These are phyloP conservation scores for Fusarium sp. DNA, from an alignment of 2,329 filamentous ascomycete species.

Conservation along the genomic window DNA sequence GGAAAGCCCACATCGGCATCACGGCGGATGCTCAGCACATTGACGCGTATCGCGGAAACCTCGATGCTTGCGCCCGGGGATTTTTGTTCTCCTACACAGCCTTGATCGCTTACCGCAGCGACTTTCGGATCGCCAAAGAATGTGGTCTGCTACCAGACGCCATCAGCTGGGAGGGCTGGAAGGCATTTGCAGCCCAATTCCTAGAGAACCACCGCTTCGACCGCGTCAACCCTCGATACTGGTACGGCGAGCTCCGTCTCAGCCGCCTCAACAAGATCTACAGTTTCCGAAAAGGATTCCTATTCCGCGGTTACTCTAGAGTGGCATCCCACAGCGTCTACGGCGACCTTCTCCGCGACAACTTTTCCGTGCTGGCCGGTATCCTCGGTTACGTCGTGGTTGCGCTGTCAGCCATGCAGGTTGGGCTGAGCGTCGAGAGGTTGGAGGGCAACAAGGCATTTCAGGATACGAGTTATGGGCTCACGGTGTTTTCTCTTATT, in stretches of 20 bases:
- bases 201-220: slow-evolving; percentile 44
- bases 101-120: slow-evolving; percentile 52
- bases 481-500: slow-evolving; percentile 30
- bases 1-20: slow-evolving; percentile 47
- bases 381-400: slow-evolving; percentile 35
- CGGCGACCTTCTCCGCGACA: slow-evolving; percentile 31
- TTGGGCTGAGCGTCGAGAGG: slow-evolving; percentile 20
- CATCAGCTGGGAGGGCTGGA: slow-evolving; percentile 55
- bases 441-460: slow-evolving; percentile 12
- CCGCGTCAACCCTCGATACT: slow-evolving; percentile 53
- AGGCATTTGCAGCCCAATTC: slow-evolving; percentile 41
- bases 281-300: slow-evolving; percentile 20
- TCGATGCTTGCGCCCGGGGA: slow-evolving; percentile 48
- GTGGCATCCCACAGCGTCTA: slow-evolving; percentile 34
- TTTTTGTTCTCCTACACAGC: slow-evolving; percentile 55
- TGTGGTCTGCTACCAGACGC: slow-evolving; percentile 50
- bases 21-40: slow-evolving; percentile 18
- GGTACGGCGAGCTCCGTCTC: slow-evolving; percentile 57
- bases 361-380: slow-evolving; percentile 33
- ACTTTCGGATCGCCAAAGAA: slow-evolving; percentile 53
- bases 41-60: slow-evolving; percentile 10
- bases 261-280: slow-evolving; percentile 52
- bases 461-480: slow-evolving; percentile 25
- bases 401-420: slow-evolving; percentile 34
- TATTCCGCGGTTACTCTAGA: slow-evolving; percentile 30